Evolutionary conservation across 2,329 filamentous ascomycete species (phyloP), one percentile per base, ranked within the genome.

Genomic region (Orbilia brochopaga): DNA sequence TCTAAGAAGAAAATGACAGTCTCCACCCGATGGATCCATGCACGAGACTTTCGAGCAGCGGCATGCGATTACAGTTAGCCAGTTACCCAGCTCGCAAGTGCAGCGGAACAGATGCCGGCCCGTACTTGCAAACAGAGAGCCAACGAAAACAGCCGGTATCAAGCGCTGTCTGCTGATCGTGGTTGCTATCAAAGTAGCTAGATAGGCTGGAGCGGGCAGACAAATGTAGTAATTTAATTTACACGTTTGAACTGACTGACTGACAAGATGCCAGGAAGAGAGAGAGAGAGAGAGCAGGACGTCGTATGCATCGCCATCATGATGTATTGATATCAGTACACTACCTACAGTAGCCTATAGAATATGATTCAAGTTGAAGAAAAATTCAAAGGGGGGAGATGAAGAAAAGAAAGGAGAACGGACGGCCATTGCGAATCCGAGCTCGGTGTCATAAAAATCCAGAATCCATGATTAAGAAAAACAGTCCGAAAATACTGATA

Each of bases 401-500:
- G 44, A 10, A 21, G 44, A 23, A 48, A 19, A 21, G 44, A 5
- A 48, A 48, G 11, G 44, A 17, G 37, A 4, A 42, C 37, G 27
- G 27, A 4, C 4, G 4, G 27, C 27, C 4, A 8, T 3, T 32
- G 8, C 27, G 27, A 8, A 32, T 32, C 27, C 27, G 27, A 32
- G 27, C 27, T 8, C 27, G 8, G 27, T 32, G 27, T 44, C 40
- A 44, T 70, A 64, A 54, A 50, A 64, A 48, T 44, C 40, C 30
- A 42, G 44, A 62, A 53, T 35, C 19, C 15, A 48, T 23, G 44
- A 48, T 23, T 30, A 27, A 56, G 53, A 48, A 53, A 40, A 55
- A 53, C 30, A 66, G 54, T 60, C 67, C 67, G 58, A 65, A 72
- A 63, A 69, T 69, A 69, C 27, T 32, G 27, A 23, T 53, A 53